These are phyloP conservation scores for Diaporthe vexans DNA, from an alignment of 2,329 filamentous ascomycete genomes.

Conservation along the genomic window DNA sequence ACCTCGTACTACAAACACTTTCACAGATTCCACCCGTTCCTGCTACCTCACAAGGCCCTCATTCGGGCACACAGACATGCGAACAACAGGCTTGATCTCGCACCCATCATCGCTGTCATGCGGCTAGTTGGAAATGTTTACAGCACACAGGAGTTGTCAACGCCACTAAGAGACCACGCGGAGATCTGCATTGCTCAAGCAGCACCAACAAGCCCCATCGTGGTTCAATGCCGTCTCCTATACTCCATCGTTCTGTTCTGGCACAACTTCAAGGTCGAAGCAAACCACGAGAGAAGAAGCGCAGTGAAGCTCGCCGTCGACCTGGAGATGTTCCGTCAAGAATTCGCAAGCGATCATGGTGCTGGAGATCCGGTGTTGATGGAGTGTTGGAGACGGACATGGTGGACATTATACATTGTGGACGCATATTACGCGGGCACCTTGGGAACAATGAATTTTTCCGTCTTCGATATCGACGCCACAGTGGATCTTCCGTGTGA, in stretches of 20 bases:
- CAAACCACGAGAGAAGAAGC: not conserved
- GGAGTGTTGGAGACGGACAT: constrained; percentile 11
- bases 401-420: constrained; percentile 16
- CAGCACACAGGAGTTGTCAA: not conserved
- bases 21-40: constrained; percentile 12
- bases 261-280: constrained; percentile 3
- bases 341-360: constrained; percentile 5
- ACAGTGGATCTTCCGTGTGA: not conserved
- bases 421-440: constrained; percentile 16
- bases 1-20: constrained; percentile 19
- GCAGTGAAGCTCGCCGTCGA: constrained; percentile 4
- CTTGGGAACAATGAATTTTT: constrained; percentile 17
- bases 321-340: constrained; percentile 13
- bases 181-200: not conserved
- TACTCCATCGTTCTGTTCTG: constrained; percentile 10
- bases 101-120: not conserved
- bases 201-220: not conserved
- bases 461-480: constrained; percentile 4
- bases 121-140: constrained; percentile 9
- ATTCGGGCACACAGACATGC: not conserved
- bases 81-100: not conserved
- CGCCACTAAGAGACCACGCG: not conserved
- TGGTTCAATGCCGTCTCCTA: constrained; percentile 3
- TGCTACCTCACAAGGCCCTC: not conserved
- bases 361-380: not conserved